phyloP scores from a whole-genome alignment of 129 eudicot genomes.

The Lactuca sativa region DNA sequence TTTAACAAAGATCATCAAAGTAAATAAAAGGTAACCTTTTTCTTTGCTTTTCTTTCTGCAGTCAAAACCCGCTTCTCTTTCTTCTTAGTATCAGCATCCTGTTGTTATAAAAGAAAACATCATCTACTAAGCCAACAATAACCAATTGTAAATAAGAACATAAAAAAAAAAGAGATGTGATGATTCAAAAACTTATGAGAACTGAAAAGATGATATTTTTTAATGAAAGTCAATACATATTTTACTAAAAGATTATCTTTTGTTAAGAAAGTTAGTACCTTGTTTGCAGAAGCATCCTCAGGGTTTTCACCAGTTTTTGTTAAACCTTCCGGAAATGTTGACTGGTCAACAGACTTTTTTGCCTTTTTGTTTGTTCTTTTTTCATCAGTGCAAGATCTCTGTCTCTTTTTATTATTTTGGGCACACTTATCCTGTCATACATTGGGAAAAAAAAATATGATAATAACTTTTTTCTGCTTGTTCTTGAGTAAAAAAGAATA shows the following conservation, averaged over 20 bases:
- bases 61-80: slow-evolving; percentile 48
- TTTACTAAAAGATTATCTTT: background rate
- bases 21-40: slow-evolving; percentile 48
- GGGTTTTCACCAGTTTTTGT: slow-evolving; percentile 25
- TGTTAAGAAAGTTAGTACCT: slow-evolving; percentile 34
- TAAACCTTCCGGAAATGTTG: slow-evolving; percentile 29
- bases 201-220: background rate
- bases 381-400: slow-evolving; percentile 34
- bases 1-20: background rate
- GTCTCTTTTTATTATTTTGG: slow-evolving; percentile 47
- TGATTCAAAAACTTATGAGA: background rate
- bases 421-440: slow-evolving; percentile 45
- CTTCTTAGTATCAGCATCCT: slow-evolving; percentile 29
- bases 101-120: slow-evolving; percentile 36
- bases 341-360: slow-evolving; percentile 17
- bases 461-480: background rate
- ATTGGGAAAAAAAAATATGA: background rate
- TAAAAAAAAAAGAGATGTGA: background rate
- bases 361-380: slow-evolving; percentile 53
- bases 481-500: background rate
- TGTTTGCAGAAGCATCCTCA: slow-evolving; percentile 27
- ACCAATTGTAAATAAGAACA: slow-evolving; percentile 5
- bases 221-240: background rate
- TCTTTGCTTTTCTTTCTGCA: slow-evolving; percentile 50
- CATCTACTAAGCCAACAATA: background rate